Evolutionary conservation across 495 filamentous ascomycete genomes (phyloP), one percentile per base, ranked within the genome.

Genomic region (Hyphodiscus hymeniophilus): DNA sequence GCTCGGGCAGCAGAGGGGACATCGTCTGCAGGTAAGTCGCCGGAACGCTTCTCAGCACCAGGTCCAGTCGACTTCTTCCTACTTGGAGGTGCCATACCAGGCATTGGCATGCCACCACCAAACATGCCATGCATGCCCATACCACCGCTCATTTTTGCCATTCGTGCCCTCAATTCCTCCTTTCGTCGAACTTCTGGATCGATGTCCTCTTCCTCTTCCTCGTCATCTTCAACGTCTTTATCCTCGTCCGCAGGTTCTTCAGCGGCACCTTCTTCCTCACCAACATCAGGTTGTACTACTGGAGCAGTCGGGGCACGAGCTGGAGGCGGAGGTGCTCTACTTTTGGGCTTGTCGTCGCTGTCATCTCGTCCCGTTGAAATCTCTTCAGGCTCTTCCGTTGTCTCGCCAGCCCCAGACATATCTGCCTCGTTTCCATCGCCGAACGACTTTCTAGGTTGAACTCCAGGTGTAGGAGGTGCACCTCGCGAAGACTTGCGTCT

Each of bases 111-210:
- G 7, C 85, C 82, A 22, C 76, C 77, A 42, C 87, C 87, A 64
- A 95, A 92, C 76, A 96, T 90, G 38, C 91, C 89, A 63, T 87
- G 81, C 83, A 95, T 90, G 13, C 90, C 89, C 89, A 95, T 95
- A 13, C 92, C 92, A 50, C 94, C 92, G 53, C 89, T 92, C 86
- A 98, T 94, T 66, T 94, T 95, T 20, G 90, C 91, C 87, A 98
- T 97, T 51, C 92, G 80, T 42, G 89, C 89, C 34, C 94, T 80
- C 44, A 98, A 70, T 57, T 94, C 92, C 68, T 94, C 80, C 63
- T 83, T 83, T 50, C 91, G 84, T 49, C 78, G 83, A 30, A 88
- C 70, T 62, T 98, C 92, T 0, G 89, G 89, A 50, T 98, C 92
- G 38, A 94, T 68, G n/a, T 95, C 91, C 35, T 92, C 87, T 42